A percentile compares a stretch with the other conserved stretches of the same genome.
Evolutionary conservation across 2,329 filamentous ascomycete species (phyloP).

Genomic region (Colletotrichum sp.): DNA sequence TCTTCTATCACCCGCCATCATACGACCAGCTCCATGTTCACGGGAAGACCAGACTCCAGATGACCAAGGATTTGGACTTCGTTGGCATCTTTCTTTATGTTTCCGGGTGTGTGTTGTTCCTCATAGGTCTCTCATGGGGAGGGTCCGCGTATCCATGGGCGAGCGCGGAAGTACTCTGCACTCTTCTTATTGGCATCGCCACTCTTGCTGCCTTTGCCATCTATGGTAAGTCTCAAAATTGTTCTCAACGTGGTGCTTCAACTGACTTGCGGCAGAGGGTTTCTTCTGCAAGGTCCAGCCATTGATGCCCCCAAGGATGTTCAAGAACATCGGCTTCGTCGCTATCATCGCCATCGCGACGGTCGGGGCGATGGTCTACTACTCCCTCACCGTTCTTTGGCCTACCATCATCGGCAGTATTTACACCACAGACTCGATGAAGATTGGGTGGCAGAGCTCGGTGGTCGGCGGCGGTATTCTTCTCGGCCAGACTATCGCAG

Average conservation of each 20-base stretch:
- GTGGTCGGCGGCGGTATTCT: conserved; percentile 46
- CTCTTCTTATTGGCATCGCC: background rate
- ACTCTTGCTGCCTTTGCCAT: background rate
- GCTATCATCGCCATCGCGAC: conserved; percentile 42
- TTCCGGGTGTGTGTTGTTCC: conserved; percentile 37
- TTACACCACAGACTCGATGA: conserved; percentile 40
- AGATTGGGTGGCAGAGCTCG: conserved; percentile 45
- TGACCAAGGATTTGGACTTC: conserved; percentile 49
- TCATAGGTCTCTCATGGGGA: background rate
- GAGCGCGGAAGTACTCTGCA: conserved; percentile 34
- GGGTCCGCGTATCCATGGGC: background rate
- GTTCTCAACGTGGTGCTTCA: background rate
- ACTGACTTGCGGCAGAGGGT: conserved; percentile 18
- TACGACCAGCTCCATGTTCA: conserved; percentile 45
- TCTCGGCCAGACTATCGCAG: conserved; percentile 41
- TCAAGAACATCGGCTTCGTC: conserved; percentile 42
- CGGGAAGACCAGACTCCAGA: conserved; percentile 38
- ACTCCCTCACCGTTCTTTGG: conserved; percentile 47
- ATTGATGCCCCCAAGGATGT: conserved; percentile 47
- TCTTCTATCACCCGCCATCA: conserved; percentile 52
- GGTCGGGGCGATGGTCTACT: conserved; percentile 50
- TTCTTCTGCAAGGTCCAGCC: conserved; percentile 32
- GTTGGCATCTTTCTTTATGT: conserved; percentile 47
- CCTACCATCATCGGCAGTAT: conserved; percentile 45
- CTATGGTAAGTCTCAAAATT: background rate